Base-by-base conservation (phyloP, 768 basidiomycete species). In the Hygrophoropsis aurantiaca region DNA sequence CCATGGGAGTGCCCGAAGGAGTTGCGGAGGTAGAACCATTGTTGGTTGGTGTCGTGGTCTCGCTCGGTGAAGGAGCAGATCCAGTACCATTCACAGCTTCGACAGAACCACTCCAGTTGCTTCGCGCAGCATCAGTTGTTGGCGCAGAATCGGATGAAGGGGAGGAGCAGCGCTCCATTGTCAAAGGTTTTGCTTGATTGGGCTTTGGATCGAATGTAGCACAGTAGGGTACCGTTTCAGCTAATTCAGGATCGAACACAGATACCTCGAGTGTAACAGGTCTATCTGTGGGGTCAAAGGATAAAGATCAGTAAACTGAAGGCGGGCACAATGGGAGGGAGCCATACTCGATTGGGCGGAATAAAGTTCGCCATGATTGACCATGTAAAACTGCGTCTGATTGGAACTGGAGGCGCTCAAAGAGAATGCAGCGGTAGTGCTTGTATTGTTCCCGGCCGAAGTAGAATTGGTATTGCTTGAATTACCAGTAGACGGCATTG, bases 171-270 rank as follows among this genome's bases (percentile, higher is more conserved):
- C 56, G 58, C 40, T 72, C 61, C 59, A 79, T 71, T 5, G 71
- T 74, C 58, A 88, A 68, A 4, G 78, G 74, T n/a, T 73, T 69
- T 2, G 78, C 69, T 2, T 62, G 54, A 4, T 67, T 46, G 2
- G 83, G 82, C 23, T 71, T 65, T 3, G 80, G 71, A 52, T 85
- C 71, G 58, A 77, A 87, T 4, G 84, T 87, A 5, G 78, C 80
- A 50, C 86, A 89, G 57, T 72, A 80, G 19, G 66, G 59, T 46
- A 68, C 61, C 55, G 69, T 66, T 19, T 56, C 42, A 0, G 71
- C 75, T 10, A 47, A 55, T 8, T 41, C 49, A 19, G 71, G 62
- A 46, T 75, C 64, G 50, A 74, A 74, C 44, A 82, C 64, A 3
- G 70, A 65, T 23, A 74, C 57, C 50, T 71, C 68, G 18, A 88